Base-by-base conservation (phyloP, 208 protist genomes). In the Angomonas desouzai region DNA sequence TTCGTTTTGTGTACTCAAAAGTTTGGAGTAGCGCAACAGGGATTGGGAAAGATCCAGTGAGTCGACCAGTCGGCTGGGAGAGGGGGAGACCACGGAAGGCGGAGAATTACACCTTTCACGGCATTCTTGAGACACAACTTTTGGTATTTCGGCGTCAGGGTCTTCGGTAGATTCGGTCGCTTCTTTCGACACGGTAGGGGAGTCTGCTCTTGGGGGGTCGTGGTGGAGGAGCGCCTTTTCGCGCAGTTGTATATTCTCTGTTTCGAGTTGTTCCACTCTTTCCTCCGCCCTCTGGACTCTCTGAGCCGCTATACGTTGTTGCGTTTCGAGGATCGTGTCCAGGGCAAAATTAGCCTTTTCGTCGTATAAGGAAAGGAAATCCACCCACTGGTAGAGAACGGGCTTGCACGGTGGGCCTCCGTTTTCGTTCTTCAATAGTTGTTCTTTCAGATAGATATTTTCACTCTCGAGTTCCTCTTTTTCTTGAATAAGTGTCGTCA, bases 1-100 rank as follows among this genome's bases (percentile, higher is more conserved):
- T 7, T 48, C 70, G 49, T 63, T 56, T 57, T 81, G 76, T 22
- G 70, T 61, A 55, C 60, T 73, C 49, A 81, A 56, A 62, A 77
- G 65, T 11, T 78, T 61, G 4, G 83, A 81, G 60, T 84, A 89
- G 36, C 83, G 78, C 3, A 79, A 55, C 48, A 89, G 64, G 4
- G 76, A 81, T 68, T 75, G 69, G 3, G 74, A 74, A 27, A 89
- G 51, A 29, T 83, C 83, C 1, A 81, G 25, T n/a, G 76, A 77
- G 27, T 74, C 70, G 0, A 81, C 0, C 0, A 70, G 76, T 1
- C 45, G 48, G 28, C 68, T 70, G 27, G 64, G 64, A 23, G 47
- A 43, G 25, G 60, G 64, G n/a, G 51, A 64, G 2, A 64, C 63
- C 4, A 62, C 13, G 36, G 9, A 40, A 6, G 36, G 36, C 13